Evolutionary conservation across 768 basidiomycete genomes (phyloP), one percentile per base, ranked within the genome.

Genomic region (Lentinula edodes): DNA sequence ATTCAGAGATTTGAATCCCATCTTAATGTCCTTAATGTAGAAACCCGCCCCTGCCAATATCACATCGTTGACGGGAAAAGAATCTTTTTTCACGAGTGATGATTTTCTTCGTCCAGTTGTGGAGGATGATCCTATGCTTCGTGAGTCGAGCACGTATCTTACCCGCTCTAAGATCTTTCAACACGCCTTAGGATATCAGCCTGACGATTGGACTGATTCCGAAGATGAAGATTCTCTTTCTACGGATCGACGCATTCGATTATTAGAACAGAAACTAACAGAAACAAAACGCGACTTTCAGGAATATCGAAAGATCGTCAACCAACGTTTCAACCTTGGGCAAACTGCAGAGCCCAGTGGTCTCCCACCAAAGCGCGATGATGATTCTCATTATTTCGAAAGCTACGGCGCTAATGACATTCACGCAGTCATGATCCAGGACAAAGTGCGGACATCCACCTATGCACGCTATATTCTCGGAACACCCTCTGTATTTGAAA

Each of bases 361-460:
- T 4, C 52, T 80, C n/a, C 66, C 68, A 18, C 75, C 53, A 3
- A 32, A 60, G 32, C 74, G 90, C 41, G 94, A 97, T 66, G 92
- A 97, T 63, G 96, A 98, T 71, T 84, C 91, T 0, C 93, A 97
- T 69, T 98, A 98, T 73, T 98, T 97, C 73, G 80, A 90, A 60
- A 91, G 90, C 62, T 98, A 98, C 67, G 89, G 81, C 28, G 86
- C 86, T 63, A 95, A 95, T 64, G 95, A 97, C 65, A 95, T 97
- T 54, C 96, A 98, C 70, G 91, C 94, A 35, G 84, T 93, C 63
- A 98, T 98, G 96, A 90, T 98, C 61, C 90, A 93, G 69, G 96
- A 98, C 71, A 89, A 89, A 78, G 91, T 95, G 52, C 84, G 96
- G 58, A 98, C 96, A 1, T 87, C 95, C 23, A 88, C 93, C 0